Evolutionary conservation across 179 eudicot genomes (phyloP).

Genomic region (Silene noctiflora): DNA sequence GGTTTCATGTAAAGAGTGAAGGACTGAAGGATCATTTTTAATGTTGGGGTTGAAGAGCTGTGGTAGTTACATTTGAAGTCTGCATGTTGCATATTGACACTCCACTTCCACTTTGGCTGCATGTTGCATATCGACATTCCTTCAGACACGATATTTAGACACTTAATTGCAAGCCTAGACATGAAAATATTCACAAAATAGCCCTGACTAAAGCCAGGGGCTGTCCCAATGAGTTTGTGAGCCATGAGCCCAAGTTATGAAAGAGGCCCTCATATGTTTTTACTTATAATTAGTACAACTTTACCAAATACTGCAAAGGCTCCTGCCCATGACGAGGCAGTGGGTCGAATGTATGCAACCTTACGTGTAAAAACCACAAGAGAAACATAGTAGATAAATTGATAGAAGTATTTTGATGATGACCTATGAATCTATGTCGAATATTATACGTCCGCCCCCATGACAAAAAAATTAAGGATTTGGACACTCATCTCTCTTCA

Average conservation of each 20-base stretch:
- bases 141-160: background rate
- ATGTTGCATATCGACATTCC: background rate
- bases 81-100: background rate
- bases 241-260: background rate
- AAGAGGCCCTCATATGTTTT: background rate
- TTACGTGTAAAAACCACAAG: background rate
- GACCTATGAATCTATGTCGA: background rate
- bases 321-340: background rate
- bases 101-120: background rate
- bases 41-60: background rate
- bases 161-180: background rate
- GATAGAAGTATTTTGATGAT: background rate
- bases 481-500: background rate
- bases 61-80: background rate
- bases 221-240: background rate
- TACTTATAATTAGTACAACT: background rate
- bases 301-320: background rate
- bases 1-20: background rate
- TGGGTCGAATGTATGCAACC: background rate
- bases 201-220: background rate
- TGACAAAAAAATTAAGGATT: no score
- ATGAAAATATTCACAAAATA: background rate
- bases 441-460: no score
- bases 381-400: no score
- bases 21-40: background rate